Evolutionary conservation across 2,329 filamentous ascomycete genomes (phyloP).

Genomic region (Cercospora janseana): DNA sequence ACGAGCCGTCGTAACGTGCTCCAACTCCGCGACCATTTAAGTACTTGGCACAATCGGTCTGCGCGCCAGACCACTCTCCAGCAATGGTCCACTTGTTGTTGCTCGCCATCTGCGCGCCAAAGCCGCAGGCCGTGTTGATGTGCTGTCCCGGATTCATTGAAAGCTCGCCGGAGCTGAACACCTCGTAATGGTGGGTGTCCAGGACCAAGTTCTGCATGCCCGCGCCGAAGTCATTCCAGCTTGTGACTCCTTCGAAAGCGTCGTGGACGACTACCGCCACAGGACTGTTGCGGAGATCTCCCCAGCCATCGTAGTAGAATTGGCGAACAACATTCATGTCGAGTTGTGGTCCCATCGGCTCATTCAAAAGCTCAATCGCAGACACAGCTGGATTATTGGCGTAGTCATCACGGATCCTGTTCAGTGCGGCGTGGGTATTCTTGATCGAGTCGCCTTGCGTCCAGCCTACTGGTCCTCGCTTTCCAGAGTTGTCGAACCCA

Average conservation of each 20-base stretch:
- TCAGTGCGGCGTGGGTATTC: conserved; percentile 45
- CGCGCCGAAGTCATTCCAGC: conserved; percentile 46
- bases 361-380: conserved; percentile 50
- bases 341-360: conserved; percentile 46
- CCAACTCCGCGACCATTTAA: conserved; percentile 49
- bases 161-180: conserved; percentile 44
- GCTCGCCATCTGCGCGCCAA: conserved; percentile 47
- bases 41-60: conserved; percentile 51
- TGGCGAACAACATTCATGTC: conserved; percentile 46
- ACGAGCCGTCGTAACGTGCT: conserved; percentile 48
- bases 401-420: conserved; percentile 49
- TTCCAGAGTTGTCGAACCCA: conserved; percentile 66
- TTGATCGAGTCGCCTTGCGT: conserved; percentile 44
- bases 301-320: conserved; percentile 52
- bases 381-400: conserved; percentile 47
- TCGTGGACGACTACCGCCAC: conserved; percentile 49
- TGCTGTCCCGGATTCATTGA: conserved; percentile 41
- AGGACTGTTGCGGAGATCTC: conserved; percentile 43
- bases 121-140: conserved; percentile 45
- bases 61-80: conserved; percentile 50
- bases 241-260: conserved; percentile 46
- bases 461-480: conserved; percentile 48
- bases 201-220: conserved; percentile 48
- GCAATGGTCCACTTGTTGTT: conserved; percentile 49
- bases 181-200: conserved; percentile 50